These are phyloP conservation scores for Kwoniella mangroviensis DNA, from an alignment of 768 basidiomycete genomes.

Conservation along the genomic window DNA sequence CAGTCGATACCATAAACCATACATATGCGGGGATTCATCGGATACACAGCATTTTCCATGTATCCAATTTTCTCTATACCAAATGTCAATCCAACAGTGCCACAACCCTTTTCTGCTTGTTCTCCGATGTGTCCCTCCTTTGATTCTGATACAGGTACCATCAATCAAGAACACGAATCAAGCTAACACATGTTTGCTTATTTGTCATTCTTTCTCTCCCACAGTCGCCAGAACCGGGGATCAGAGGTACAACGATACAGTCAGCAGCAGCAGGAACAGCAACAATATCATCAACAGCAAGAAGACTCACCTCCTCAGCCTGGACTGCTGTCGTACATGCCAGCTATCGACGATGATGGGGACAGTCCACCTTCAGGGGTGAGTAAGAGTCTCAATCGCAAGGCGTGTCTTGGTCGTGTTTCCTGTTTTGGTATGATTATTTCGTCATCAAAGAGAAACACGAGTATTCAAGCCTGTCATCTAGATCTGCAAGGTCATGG, in stretches of 20 bases:
- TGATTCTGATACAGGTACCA: slow-evolving; percentile 11
- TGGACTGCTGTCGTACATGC: slow-evolving; percentile 15
- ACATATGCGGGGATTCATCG: background rate
- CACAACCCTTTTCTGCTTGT: background rate
- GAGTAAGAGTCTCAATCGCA: too few relatives aligned
- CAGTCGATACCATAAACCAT: too few relatives aligned
- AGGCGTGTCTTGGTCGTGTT: slow-evolving; percentile 1
- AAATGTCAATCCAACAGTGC: background rate
- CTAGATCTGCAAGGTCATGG: background rate
- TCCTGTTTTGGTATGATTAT: background rate
- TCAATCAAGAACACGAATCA: background rate
- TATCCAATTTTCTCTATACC: background rate
- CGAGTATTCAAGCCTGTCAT: background rate
- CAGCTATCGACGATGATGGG: slow-evolving; percentile 5
- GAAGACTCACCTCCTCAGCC: slow-evolving; percentile 6
- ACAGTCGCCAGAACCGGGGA: background rate
- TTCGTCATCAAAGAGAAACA: background rate
- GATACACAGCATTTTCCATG: background rate
- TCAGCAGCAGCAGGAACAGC: background rate
- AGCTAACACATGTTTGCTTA: slow-evolving; percentile 2
- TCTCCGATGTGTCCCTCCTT: slow-evolving; percentile 6
- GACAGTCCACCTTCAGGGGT: slow-evolving; percentile 21
- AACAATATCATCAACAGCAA: background rate
- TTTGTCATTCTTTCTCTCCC: background rate
- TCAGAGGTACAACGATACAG: background rate